Base-by-base conservation (phyloP, 352 stramenopile genomes). In the Pythium diclinum region DNA sequence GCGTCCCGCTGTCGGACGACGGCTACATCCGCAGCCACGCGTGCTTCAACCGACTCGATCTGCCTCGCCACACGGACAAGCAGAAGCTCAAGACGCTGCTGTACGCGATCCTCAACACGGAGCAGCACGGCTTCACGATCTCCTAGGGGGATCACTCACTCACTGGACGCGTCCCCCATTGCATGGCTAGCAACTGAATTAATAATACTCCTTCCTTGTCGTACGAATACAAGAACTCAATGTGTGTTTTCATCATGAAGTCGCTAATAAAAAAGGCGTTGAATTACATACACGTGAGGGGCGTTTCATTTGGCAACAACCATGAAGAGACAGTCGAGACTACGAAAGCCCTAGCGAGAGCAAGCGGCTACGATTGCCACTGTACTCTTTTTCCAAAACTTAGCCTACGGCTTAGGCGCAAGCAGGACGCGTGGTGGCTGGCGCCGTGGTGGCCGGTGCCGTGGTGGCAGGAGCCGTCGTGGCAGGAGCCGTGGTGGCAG, bases 21-120 rank as follows among this genome's bases (percentile, higher is more conserved):
- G 54, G 44, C 7, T 88, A 83, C 60, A 83, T 92, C 56, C 84
- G 73, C n/a, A 89, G 81, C 44, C 85, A 94, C 57, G 79, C 85
- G 36, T 94, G 85, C 61, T 94, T 91, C 61, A 94, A 94, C 52
- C 85, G 82, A 2, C 93, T 99, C 64, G 97, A 99, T 71, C 71
- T 99, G n/a, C 95, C 96, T 19, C 66, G 97, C 51, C 97, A 98
- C 72, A 87, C 92, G 19, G 83, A 79, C 9, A 94, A 88, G 59
- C 73, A 85, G 9, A 87, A 98, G 49, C 62, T 90, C 16, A 72
- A 76, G 40, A 75, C 67, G 10, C 70, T 83, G 0, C 65, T 90
- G 11, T 76, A 80, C 51, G 75, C 71, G 36, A 61, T 72, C 28
- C 49, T 88, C 13, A 74, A 83, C 28, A 83, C 72, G n/a, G 78